Base-by-base conservation (phyloP, 805 yeast species). In the Candida sanyiensis region DNA sequence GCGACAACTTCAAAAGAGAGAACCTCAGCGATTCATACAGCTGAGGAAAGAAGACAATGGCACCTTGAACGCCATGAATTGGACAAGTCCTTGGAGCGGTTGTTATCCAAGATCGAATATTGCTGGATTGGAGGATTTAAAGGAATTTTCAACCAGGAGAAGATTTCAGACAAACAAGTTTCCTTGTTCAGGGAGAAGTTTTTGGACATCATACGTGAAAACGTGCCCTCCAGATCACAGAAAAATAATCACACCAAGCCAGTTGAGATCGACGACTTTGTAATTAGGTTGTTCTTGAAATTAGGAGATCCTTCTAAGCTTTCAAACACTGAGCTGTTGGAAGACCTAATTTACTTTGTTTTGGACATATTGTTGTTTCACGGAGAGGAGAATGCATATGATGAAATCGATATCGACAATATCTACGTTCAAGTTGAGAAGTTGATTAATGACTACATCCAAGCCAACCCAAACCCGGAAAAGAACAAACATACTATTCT, bases 71-170 rank as follows among this genome's bases (percentile, higher is more conserved):
- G 97, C 35, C 75, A 73, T 39, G 60, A 58, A 0, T 62, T 88
- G 13, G 96, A 90, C 56, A 56, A 63, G 8, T 58, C 70, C 33
- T 52, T 90, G 37, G 57, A 69, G 28, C 58, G 57, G 2, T 57
- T 88, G n/a, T 54, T 90, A n/a, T 50, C 56, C 1, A 64, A 64
- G 23, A 70, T 85, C 7, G 90, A 86, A 39, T 56, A 57, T 17
- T 62, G 64, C 39, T 85, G 96, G 89, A 62, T 90, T 26, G 87
- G 90, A 11, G 94, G 90, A 0, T 83, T 87, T 47, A 62, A 62
- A 37, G 80, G 88, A 0, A 52, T 86, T 3, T 81, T 89, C 52
- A 61, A 65, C 28, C 61, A 63, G 2, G 45, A 45, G 7, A 48
- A 49, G 3, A 46, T 62, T 2, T 57, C 64, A 12, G 39, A 46